These are phyloP conservation scores for Bryoerythrophyllum caledonicum DNA, from an alignment of 225 moss, liverwort and hornwort genomes.

Conservation along the genomic window DNA sequence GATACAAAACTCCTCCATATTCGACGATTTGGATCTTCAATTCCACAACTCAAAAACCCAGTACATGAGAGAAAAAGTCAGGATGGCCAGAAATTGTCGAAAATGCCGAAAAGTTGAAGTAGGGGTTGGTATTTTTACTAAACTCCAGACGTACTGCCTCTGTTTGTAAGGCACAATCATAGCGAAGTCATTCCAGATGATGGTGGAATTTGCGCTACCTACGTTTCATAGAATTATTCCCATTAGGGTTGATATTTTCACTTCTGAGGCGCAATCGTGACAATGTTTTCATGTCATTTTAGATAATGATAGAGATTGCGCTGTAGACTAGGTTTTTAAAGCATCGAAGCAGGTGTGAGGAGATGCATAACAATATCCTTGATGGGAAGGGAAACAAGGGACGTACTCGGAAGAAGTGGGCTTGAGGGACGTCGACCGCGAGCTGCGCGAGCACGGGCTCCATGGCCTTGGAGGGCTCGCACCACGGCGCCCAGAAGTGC, in stretches of 20 bases:
- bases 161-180: constrained; percentile 2
- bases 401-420: constrained; percentile 58
- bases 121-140: background rate
- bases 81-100: too few relatives aligned
- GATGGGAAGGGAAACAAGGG: background rate
- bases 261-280: too few relatives aligned
- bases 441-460: constrained; percentile 78
- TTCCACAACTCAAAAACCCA: too few relatives aligned
- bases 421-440: constrained; percentile 70
- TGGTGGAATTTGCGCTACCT: background rate
- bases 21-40: too few relatives aligned
- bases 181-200: background rate
- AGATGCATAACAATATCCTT: background rate
- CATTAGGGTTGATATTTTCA: too few relatives aligned
- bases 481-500: constrained; percentile 89
- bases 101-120: too few relatives aligned
- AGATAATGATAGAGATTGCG: background rate
- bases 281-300: background rate
- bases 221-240: background rate
- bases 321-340: background rate
- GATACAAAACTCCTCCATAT: too few relatives aligned
- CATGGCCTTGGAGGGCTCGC: constrained; percentile 81
- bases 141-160: constrained; percentile 5
- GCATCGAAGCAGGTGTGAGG: background rate
- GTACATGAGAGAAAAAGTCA: too few relatives aligned